A percentile compares a stretch with the other conserved stretches of the same genome.
phyloP scores from a whole-genome alignment of 768 basidiomycete species.

The Boletus rubroflammeus region DNA sequence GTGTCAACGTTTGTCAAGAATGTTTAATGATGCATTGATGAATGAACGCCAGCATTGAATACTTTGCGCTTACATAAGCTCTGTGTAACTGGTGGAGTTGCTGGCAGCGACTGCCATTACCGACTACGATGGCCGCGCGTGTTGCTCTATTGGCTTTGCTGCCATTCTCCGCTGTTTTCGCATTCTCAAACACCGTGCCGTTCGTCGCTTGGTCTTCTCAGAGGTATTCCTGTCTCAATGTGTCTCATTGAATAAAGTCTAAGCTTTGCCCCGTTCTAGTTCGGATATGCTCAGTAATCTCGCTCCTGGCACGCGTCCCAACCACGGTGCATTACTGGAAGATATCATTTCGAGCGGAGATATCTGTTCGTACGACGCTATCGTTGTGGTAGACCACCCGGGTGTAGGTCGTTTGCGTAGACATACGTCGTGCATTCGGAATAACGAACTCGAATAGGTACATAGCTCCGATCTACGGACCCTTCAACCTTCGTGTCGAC shows the following conservation, averaged over 20 bases:
- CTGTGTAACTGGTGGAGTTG: background rate
- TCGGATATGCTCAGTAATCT: conserved; percentile 46
- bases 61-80: conserved; percentile 18
- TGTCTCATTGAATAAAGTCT: background rate
- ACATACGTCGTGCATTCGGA: background rate
- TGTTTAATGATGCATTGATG: too few relatives aligned
- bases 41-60: background rate
- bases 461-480: conserved; percentile 74
- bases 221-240: conserved; percentile 36
- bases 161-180: conserved; percentile 40
- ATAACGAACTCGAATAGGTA: conserved; percentile 40
- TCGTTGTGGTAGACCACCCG: conserved; percentile 68
- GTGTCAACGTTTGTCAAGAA: conserved; percentile 1
- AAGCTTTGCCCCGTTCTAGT: conserved; percentile 30
- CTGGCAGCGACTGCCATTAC: background rate
- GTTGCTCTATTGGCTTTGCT: conserved; percentile 44
- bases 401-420: conserved; percentile 47
- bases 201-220: conserved; percentile 71
- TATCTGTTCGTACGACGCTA: conserved; percentile 60
- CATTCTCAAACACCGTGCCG: conserved; percentile 61
- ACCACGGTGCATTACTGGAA: conserved; percentile 38
- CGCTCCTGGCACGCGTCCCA: conserved; percentile 31
- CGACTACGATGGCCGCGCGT: conserved; percentile 40
- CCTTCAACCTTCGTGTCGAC: conserved; percentile 48
- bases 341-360: conserved; percentile 42